Conservation (phyloP, 2,329 filamentous ascomycete genomes). For the Fusarium sp. region DNA sequence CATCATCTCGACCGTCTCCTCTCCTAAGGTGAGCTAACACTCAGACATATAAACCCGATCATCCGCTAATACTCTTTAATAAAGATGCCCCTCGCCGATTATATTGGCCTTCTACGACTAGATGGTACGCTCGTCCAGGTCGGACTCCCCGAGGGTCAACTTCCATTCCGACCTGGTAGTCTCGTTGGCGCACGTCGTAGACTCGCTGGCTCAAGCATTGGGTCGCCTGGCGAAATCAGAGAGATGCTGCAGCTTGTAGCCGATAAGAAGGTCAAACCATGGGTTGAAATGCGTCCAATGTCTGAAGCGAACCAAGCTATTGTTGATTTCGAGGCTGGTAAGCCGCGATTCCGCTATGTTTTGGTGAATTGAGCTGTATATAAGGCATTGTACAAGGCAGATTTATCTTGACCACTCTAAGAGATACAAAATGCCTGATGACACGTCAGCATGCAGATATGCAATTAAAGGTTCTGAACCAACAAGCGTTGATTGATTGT, state of each 20-base stretch:
- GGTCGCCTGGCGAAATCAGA: slow-evolving; percentile 66
- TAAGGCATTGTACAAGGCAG: too few species aligned
- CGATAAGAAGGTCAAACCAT: slow-evolving; percentile 66
- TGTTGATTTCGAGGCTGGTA: slow-evolving; percentile 66
- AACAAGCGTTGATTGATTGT: not conserved
- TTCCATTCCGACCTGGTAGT: slow-evolving; percentile 7
- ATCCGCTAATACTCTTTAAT: not conserved
- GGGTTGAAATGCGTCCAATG: slow-evolving; percentile 67
- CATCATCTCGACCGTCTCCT: slow-evolving; percentile 77
- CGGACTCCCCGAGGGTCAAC: slow-evolving; percentile 62
- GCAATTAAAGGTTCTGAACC: not conserved
- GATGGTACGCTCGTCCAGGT: slow-evolving; percentile 72
- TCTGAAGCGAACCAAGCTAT: slow-evolving; percentile 66
- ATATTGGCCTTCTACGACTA: slow-evolving; percentile 55
- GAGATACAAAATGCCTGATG: too few species aligned
- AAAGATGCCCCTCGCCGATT: slow-evolving; percentile 39
- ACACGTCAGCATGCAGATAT: not conserved
- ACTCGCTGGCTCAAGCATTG: slow-evolving; percentile 56
- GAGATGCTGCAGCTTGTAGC: slow-evolving; percentile 70
- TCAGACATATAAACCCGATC: not conserved
- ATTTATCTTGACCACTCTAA: too few species aligned
- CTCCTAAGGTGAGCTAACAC: slow-evolving; percentile 49
- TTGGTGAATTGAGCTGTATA: slow-evolving; percentile 48
- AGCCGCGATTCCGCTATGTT: slow-evolving; percentile 62
- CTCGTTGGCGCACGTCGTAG: not conserved